These are phyloP conservation scores for Citrus sinensis DNA, from an alignment of 345 rosid species.

Conservation along the genomic window DNA sequence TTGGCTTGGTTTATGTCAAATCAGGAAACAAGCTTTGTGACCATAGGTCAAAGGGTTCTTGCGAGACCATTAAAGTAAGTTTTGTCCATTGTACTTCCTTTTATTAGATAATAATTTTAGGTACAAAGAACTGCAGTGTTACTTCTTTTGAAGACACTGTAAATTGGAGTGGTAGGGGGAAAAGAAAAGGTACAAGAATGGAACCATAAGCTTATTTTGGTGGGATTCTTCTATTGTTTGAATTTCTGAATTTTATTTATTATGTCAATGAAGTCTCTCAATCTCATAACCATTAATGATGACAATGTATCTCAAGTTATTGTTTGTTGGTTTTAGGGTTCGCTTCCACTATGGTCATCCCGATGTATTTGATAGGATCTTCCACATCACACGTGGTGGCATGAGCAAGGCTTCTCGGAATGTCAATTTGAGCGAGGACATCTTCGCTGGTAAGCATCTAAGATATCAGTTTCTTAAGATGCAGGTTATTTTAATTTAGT, in stretches of 20 bases:
- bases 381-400: constrained; percentile 96
- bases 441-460: constrained; percentile 75
- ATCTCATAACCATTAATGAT: not conserved
- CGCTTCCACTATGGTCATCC: constrained; percentile 99
- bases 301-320: constrained; percentile 12
- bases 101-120: not conserved
- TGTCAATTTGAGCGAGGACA: constrained; percentile 95
- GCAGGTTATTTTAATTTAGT: not conserved
- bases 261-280: not conserved
- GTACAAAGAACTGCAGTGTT: not conserved
- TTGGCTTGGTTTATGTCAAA: constrained; percentile 99
- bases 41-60: constrained; percentile 95
- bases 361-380: constrained; percentile 90
- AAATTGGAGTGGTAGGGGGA: not conserved
- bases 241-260: not conserved
- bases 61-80: constrained; percentile 93
- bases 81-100: not conserved
- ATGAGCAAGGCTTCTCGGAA: constrained; percentile 96
- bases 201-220: not conserved
- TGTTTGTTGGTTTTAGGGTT: constrained; percentile 49
- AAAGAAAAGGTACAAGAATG: not conserved
- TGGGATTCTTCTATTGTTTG: not conserved
- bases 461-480: not conserved
- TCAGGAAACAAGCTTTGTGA: constrained; percentile 95
- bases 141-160: not conserved